A percentile compares a stretch with the other conserved stretches of the same genome.
Evolutionary conservation across 75 land plant genomes (phyloP).

Genomic region (Azolla pinnata): DNA sequence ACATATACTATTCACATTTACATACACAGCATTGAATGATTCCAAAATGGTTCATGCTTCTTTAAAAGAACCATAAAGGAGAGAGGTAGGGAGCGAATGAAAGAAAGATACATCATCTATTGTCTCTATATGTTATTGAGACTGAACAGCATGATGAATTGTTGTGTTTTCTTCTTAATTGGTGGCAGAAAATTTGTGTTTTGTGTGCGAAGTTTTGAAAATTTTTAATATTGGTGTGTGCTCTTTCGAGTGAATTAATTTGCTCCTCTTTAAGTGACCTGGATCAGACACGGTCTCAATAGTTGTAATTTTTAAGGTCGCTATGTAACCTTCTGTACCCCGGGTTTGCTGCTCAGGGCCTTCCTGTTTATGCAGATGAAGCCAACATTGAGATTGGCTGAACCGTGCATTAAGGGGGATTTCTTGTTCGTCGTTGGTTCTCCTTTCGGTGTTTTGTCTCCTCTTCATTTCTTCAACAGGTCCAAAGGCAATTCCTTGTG

Average conservation of each 20-base stretch:
- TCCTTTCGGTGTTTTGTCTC: constrained; percentile 87
- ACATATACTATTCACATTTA: no score
- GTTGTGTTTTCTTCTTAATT: background rate
- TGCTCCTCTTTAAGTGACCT: no score
- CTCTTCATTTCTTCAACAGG: constrained; percentile 87
- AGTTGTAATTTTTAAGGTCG: background rate
- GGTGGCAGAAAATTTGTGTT: background rate
- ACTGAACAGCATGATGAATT: no score
- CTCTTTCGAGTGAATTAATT: no score
- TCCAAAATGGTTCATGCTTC: no score
- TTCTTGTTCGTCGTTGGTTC: constrained; percentile 72
- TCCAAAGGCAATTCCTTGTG: constrained; percentile 10
- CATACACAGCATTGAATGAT: no score
- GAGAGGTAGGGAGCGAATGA: no score
- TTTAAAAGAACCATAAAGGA: no score
- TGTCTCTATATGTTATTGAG: no score
- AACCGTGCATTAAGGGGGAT: constrained; percentile 48
- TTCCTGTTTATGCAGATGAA: constrained; percentile 17
- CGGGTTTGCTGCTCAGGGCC: constrained; percentile 8
- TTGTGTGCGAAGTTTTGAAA: background rate
- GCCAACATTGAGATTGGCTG: constrained; percentile 20
- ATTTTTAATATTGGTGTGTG: no score
- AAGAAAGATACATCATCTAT: no score
- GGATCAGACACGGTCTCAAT: no score
- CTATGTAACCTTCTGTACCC: constrained; percentile 3